Base-by-base conservation (phyloP, 1,139 yeast genomes). In the Neolecta irregularis region DNA sequence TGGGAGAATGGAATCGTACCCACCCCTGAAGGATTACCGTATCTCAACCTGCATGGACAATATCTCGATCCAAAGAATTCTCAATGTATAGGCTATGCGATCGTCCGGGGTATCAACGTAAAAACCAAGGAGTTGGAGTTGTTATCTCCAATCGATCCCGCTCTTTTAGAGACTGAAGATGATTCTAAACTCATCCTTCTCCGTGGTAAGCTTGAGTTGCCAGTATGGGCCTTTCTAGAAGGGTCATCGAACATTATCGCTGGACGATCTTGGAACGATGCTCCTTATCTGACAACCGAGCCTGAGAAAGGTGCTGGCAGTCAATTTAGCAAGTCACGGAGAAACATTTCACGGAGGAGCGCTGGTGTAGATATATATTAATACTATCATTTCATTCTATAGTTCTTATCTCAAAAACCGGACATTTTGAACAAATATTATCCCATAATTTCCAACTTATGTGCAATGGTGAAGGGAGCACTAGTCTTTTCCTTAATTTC, bases 401-500 rank as follows among this genome's bases (percentile, higher is more conserved):
- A n/a, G n/a, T n/a, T n/a, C n/a, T n/a, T n/a, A n/a, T n/a, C n/a
- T n/a, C n/a, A n/a, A n/a, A n/a, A n/a, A n/a, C n/a, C n/a, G n/a
- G n/a, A n/a, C n/a, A n/a, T n/a, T n/a, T n/a, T n/a, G n/a, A n/a
- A n/a, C n/a, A n/a, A n/a, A n/a, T n/a, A n/a, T n/a, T n/a, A n/a
- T n/a, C n/a, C 35, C 31, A 33, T 33, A 17, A 25, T 24, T 26
- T 55, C 55, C 34, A 61, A 48, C 36, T 52, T 35, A 7, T 54
- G 49, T 15, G 63, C 48, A 15, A 61, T 54, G 40, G 48, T 52
- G 48, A 64, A 65, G 16, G 52, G 48, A 16, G 68, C 66, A 9
- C 45, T 66, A 4, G 70, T 65, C 42, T 56, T 58, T 16, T 42
- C 48, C 36, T 44, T 49, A 34, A 65, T 52, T 36, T 64, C 65